Conservation (phyloP, 2,329 filamentous ascomycete species). For the Decorospora gaudefroyi region DNA sequence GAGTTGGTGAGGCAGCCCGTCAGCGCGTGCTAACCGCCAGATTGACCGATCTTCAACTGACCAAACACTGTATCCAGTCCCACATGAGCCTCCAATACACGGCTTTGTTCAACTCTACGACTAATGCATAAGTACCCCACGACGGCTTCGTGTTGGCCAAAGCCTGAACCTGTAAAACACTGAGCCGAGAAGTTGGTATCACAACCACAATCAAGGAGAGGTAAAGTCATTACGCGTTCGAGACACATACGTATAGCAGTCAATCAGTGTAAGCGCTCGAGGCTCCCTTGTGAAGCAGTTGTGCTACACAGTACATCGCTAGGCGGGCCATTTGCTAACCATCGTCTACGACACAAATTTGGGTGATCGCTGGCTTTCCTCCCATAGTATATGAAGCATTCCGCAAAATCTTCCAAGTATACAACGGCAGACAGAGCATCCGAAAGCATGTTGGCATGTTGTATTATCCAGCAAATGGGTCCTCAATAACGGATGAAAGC, state of each 20-base stretch:
- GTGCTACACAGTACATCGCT: constrained; percentile 3
- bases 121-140: not conserved
- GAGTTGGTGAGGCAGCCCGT: not conserved
- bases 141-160: no score
- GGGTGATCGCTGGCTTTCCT: no score
- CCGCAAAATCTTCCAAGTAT: not conserved
- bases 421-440: not conserved
- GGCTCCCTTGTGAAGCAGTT: not conserved
- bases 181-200: not conserved
- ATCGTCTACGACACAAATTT: no score
- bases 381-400: not conserved
- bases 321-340: no score
- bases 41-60: no score
- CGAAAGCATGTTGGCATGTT: not conserved
- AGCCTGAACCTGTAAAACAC: not conserved
- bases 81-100: no score
- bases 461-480: not conserved
- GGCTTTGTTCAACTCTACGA: not conserved
- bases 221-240: not conserved
- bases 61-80: no score
- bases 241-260: not conserved
- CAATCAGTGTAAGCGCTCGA: constrained; percentile 4
- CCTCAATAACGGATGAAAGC: not conserved
- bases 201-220: not conserved
- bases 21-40: constrained; percentile 3